phyloP scores from a whole-genome alignment of 805 yeast genomes.

The Saturnispora galanensis region DNA sequence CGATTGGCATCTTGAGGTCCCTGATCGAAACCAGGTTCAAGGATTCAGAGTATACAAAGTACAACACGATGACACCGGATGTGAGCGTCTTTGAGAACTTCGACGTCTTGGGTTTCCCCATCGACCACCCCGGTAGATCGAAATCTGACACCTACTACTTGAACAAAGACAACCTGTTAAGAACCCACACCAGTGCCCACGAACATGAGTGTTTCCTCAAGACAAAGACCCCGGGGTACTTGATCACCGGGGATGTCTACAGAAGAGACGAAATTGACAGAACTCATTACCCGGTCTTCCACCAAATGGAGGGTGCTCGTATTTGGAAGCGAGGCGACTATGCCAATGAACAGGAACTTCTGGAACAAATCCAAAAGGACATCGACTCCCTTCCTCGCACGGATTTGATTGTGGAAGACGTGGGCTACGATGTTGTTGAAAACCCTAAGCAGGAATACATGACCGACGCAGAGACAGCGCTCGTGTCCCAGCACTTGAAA shows the following conservation, averaged over 20 bases:
- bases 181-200: slow-evolving; percentile 97
- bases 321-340: slow-evolving; percentile 55
- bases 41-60: slow-evolving; percentile 64
- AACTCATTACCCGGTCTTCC: slow-evolving; percentile 95
- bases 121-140: slow-evolving; percentile 88
- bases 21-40: slow-evolving; percentile 62
- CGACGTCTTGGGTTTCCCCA: slow-evolving; percentile 84
- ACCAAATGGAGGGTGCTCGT: slow-evolving; percentile 95
- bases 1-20: slow-evolving; percentile 75
- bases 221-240: slow-evolving; percentile 70
- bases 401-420: slow-evolving; percentile 70
- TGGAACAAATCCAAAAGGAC: slow-evolving; percentile 43
- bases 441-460: slow-evolving; percentile 81
- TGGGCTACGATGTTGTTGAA: slow-evolving; percentile 37
- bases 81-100: slow-evolving; percentile 80
- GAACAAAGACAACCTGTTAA: slow-evolving; percentile 56
- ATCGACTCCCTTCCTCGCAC: slow-evolving; percentile 56
- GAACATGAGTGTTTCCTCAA: slow-evolving; percentile 74
- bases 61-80: slow-evolving; percentile 71
- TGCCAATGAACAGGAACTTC: slow-evolving; percentile 22
- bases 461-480: slow-evolving; percentile 56
- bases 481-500: slow-evolving; percentile 71
- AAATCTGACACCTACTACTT: slow-evolving; percentile 89
- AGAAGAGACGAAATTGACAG: slow-evolving; percentile 91
- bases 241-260: slow-evolving; percentile 93